These are phyloP conservation scores for Chlorella sp. DNA, from an alignment of 139 green algal species.

Conservation along the genomic window DNA sequence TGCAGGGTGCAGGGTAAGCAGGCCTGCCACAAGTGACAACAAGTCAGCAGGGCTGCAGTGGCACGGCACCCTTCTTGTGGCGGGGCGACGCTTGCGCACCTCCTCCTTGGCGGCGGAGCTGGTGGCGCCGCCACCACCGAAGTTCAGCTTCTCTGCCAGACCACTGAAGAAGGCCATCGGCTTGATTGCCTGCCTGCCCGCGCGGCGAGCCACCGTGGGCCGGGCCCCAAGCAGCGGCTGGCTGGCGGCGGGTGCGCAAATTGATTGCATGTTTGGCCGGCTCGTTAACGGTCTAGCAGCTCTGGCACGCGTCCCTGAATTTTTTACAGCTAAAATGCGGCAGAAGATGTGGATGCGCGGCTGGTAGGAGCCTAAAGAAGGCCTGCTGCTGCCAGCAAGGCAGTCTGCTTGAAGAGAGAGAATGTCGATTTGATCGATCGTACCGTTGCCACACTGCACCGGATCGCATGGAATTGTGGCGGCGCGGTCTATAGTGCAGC, in stretches of 20 bases:
- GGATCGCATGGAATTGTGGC: not conserved
- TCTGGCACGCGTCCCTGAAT: no score
- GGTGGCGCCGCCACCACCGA: not conserved
- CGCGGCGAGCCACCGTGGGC: not conserved
- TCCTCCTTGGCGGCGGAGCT: slow-evolving; percentile 18
- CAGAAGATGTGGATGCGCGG: no score
- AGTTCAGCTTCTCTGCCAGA: not conserved
- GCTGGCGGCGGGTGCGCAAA: not conserved
- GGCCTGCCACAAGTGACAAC: not conserved
- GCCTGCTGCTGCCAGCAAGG: not conserved
- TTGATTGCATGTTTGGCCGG: not conserved
- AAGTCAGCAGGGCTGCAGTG: no score
- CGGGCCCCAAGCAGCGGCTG: not conserved
- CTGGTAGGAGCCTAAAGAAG: no score
- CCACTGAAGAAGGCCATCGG: not conserved
- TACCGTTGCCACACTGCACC: not conserved
- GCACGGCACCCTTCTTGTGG: not conserved
- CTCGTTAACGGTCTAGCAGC: no score
- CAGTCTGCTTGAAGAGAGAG: not conserved
- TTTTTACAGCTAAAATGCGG: no score
- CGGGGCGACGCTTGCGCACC: not conserved
- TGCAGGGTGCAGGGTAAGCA: not conserved
- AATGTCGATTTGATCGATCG: no score
- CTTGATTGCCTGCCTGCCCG: not conserved
- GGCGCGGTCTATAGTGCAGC: not conserved